Conservation (phyloP, 2,329 filamentous ascomycete species). For the Zasmidium citrigriseum region DNA sequence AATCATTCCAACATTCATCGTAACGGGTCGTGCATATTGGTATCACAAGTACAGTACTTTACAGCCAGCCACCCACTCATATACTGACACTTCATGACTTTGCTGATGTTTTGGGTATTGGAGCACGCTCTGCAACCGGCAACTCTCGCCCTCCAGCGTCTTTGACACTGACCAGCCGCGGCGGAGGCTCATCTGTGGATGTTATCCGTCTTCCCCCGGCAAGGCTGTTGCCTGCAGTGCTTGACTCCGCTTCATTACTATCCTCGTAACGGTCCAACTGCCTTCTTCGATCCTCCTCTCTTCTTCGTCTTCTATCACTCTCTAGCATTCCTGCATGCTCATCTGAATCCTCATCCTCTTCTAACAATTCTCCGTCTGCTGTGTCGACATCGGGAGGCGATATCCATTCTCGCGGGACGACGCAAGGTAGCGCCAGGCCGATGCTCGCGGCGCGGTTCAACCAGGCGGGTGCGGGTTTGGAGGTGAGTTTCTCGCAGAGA, state of each 20-base stretch:
- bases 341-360: constrained; percentile 59
- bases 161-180: constrained; percentile 34
- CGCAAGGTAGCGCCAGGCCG: constrained; percentile 76
- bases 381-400: constrained; percentile 74
- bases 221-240: constrained; percentile 17
- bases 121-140: constrained; percentile 48
- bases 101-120: constrained; percentile 35
- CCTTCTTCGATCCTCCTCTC: constrained; percentile 8
- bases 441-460: constrained; percentile 83
- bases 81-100: not conserved
- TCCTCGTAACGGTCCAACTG: constrained; percentile 16
- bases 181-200: constrained; percentile 27
- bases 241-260: constrained; percentile 11
- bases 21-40: no score
- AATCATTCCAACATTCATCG: no score
- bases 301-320: constrained; percentile 9
- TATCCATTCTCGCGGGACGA: constrained; percentile 82
- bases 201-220: constrained; percentile 28
- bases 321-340: constrained; percentile 36
- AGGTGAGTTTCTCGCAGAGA: constrained; percentile 72
- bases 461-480: constrained; percentile 70
- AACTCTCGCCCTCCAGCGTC: constrained; percentile 45
- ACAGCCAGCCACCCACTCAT: not conserved
- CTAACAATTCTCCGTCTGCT: constrained; percentile 68
- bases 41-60: not conserved